Percentiles rank a stretch among this genome's conserved stretches.
These are phyloP conservation scores for Neofusicoccum sp. DNA, from an alignment of 2,329 filamentous ascomycete genomes.

Conservation along the genomic window DNA sequence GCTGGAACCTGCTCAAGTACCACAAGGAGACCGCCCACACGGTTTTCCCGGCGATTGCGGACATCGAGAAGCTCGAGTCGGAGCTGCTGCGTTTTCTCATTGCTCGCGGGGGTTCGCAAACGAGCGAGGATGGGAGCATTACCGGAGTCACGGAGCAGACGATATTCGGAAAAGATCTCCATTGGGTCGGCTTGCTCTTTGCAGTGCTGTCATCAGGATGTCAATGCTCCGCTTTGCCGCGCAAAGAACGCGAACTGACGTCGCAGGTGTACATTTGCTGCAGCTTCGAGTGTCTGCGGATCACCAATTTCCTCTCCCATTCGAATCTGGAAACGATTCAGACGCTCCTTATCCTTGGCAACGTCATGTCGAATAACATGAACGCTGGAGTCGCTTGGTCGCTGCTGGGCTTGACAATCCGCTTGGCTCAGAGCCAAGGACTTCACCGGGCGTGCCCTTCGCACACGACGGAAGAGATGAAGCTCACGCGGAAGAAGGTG, in stretches of 20 bases:
- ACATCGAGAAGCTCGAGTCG: conserved; percentile 54
- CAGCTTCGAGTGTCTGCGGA: conserved; percentile 62
- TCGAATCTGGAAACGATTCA: conserved; percentile 62
- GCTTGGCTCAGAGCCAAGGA: conserved; percentile 60
- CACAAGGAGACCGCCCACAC: conserved; percentile 60
- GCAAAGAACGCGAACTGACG: conserved; percentile 61
- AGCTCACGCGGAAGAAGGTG: conserved; percentile 38
- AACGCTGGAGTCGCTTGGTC: conserved; percentile 65
- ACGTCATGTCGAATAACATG: conserved; percentile 62
- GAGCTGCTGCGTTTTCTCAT: conserved; percentile 55
- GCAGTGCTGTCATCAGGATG: conserved; percentile 62
- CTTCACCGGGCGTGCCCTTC: conserved; percentile 58
- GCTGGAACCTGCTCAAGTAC: conserved; percentile 56
- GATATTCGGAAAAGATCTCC: conserved; percentile 58
- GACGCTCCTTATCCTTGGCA: conserved; percentile 60
- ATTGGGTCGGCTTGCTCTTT: conserved; percentile 60
- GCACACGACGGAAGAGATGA: conserved; percentile 49
- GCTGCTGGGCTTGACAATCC: conserved; percentile 57
- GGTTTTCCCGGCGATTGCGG: conserved; percentile 60
- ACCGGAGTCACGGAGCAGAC: conserved; percentile 51
- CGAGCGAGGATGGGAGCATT: conserved; percentile 37
- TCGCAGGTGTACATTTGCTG: conserved; percentile 66
- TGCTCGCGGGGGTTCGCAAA: conserved; percentile 47
- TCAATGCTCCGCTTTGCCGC: conserved; percentile 57
- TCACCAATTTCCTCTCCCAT: conserved; percentile 63